Percentiles rank a stretch among this genome's conserved stretches.
Conservation (phyloP, 2,329 filamentous ascomycete genomes). For the Diaporthe longicolla region DNA sequence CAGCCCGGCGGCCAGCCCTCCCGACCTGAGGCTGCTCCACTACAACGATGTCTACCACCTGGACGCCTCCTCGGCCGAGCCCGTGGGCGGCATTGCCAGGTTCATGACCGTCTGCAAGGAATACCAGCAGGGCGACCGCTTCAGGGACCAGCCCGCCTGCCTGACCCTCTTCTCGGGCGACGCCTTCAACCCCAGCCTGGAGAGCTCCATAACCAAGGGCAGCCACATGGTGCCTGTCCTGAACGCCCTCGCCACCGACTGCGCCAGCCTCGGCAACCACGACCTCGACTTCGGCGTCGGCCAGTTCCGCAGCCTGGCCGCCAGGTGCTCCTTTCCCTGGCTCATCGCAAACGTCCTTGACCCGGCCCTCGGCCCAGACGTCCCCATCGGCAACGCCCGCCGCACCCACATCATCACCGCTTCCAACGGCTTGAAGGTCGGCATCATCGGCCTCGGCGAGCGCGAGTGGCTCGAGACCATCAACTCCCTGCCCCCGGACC, state of each 20-base stretch:
- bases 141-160: constrained; percentile 73
- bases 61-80: constrained; percentile 81
- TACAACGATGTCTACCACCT: constrained; percentile 97
- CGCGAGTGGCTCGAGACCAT: constrained; percentile 92
- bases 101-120: constrained; percentile 85
- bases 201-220: constrained; percentile 90
- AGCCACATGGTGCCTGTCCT: constrained; percentile 90
- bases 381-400: constrained; percentile 81
- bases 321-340: constrained; percentile 89
- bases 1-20: constrained; percentile 54
- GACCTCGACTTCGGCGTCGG: constrained; percentile 92
- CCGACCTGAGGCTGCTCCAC: constrained; percentile 86
- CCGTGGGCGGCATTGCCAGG: constrained; percentile 83
- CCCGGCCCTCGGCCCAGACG: constrained; percentile 80
- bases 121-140: constrained; percentile 76
- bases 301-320: constrained; percentile 81
- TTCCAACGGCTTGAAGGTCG: constrained; percentile 88
- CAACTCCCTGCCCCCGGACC: constrained; percentile 84
- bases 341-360: constrained; percentile 90
- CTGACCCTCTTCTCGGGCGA: constrained; percentile 92
- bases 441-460: constrained; percentile 88
- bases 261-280: constrained; percentile 90
- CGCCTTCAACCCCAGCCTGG: constrained; percentile 91
- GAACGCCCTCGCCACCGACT: constrained; percentile 82
- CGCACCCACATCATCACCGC: constrained; percentile 83